A percentile compares a stretch with the other conserved stretches of the same genome.
phyloP scores from a whole-genome alignment of 192 early-diverging fungal species.

The Phlyctochytrium planicorne region DNA sequence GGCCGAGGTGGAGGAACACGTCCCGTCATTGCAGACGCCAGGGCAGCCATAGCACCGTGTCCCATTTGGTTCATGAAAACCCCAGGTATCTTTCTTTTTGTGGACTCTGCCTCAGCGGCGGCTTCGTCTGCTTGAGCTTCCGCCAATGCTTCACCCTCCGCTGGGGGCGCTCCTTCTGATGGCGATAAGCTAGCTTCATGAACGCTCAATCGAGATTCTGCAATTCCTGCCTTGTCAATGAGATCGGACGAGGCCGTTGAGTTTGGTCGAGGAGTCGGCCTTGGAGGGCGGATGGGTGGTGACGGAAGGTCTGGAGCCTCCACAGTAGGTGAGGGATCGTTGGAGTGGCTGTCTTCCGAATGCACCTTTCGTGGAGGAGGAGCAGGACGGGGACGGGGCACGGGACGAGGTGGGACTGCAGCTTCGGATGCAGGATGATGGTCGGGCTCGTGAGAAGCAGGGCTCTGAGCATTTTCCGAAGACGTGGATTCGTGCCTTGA shows the following conservation, averaged over 20 bases:
- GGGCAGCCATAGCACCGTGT: slow-evolving; percentile 42
- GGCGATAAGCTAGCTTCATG: too few species aligned
- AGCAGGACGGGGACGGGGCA: slow-evolving; percentile 11
- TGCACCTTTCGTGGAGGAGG: slow-evolving; percentile 5
- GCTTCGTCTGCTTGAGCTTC: background rate
- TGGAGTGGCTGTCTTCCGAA: background rate
- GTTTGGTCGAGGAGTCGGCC: slow-evolving; percentile 1
- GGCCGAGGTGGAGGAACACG: slow-evolving; percentile 3
- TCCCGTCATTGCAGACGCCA: slow-evolving; percentile 42
- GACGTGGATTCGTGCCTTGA: background rate
- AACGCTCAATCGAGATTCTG: slow-evolving; percentile 7
- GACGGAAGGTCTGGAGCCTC: background rate
- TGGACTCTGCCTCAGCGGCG: slow-evolving; percentile 14
- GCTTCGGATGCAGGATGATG: background rate
- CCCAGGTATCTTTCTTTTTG: slow-evolving; percentile 36
- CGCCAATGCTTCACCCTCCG: background rate
- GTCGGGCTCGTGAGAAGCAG: background rate
- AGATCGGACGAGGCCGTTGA: background rate
- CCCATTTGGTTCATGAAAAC: slow-evolving; percentile 34
- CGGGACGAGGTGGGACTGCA: slow-evolving; percentile 9
- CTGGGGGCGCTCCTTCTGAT: too few species aligned
- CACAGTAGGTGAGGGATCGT: background rate
- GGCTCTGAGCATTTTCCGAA: background rate
- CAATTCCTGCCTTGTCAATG: background rate
- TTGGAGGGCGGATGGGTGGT: background rate